Base-by-base conservation (phyloP, 805 yeast species). In the Maudiozyma bulderi region DNA sequence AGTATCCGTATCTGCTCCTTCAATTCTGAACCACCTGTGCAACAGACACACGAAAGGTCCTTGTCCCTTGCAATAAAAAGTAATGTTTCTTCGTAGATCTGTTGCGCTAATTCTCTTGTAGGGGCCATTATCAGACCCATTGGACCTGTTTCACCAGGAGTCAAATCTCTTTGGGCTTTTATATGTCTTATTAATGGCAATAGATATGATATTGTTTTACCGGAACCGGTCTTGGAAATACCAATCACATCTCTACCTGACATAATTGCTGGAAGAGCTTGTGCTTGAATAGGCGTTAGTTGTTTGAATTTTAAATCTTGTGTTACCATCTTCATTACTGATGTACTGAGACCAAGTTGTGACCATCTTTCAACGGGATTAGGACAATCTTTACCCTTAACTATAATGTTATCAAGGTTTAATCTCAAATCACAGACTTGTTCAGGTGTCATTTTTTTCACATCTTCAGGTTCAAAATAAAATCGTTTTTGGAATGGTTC, bases 161-260 rank as follows among this genome's bases (percentile, higher is more conserved):
- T 52, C 9, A 79, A 52, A 0, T 78, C 78, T 2, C 77, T 68
- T 58, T 88, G 95, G 43, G 86, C 90, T 50, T 79, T 76, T 8
- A 93, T 79, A 53, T 91, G 98, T 46, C 96, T 73, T 47, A 91
- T 71, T 68, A 93, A 66, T 0, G 99, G 97, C 6, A 93, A 62
- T 8, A 89, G 70, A 66, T 86, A 93, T 1, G 96, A 85, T 56
- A 91, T 73, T 0, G 99, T 93, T 62, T 93, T 93, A 3, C 99
- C 99, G 0, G 96, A 86, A 0, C 99, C 99, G 0, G 99, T 93
- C 54, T 89, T 88, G 0, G 99, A 98, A 20, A 93, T 84, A 6
- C 96, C 97, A 44, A 93, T 84, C 7, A 91, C 78, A 67, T 93
- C 98, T 44, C 84, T 67, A 0, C 98, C 98, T 2, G 82, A 73